Evolutionary conservation across 768 basidiomycete genomes (phyloP).

Genomic region (Guyanaporus albipodus): DNA sequence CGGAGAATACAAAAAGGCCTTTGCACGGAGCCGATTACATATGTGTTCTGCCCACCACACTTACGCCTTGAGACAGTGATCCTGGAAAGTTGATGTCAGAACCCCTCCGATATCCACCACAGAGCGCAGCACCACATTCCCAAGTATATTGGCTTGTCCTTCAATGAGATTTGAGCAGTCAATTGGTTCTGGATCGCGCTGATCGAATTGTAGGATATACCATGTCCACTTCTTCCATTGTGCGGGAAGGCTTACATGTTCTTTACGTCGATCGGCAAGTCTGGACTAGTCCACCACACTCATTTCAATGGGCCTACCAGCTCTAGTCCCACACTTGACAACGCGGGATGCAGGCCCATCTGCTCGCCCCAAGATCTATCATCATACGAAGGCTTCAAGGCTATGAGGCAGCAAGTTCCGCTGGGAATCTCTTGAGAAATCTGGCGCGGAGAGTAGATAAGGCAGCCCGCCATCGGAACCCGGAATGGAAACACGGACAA

Average conservation of each 20-base stretch:
- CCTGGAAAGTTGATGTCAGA: too few relatives aligned
- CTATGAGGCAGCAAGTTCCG: slow-evolving; percentile 1
- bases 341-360: too few relatives aligned
- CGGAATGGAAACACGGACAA: slow-evolving; percentile 5
- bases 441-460: not conserved
- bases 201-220: not conserved
- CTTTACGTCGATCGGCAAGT: slow-evolving; percentile 11
- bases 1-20: too few relatives aligned
- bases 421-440: not conserved
- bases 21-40: slow-evolving; percentile 21
- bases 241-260: slow-evolving; percentile 7
- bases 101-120: not conserved
- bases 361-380: too few relatives aligned
- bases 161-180: not conserved
- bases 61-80: too few relatives aligned
- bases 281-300: not conserved
- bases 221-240: slow-evolving; percentile 11
- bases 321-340: not conserved
- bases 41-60: too few relatives aligned
- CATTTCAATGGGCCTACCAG: not conserved
- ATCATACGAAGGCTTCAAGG: not conserved
- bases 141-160: not conserved
- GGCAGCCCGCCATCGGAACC: not conserved
- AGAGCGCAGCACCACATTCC: not conserved
- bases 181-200: not conserved